phyloP scores from a whole-genome alignment of 1,284 basidiomycete genomes.

The Pholiota adiposa region DNA sequence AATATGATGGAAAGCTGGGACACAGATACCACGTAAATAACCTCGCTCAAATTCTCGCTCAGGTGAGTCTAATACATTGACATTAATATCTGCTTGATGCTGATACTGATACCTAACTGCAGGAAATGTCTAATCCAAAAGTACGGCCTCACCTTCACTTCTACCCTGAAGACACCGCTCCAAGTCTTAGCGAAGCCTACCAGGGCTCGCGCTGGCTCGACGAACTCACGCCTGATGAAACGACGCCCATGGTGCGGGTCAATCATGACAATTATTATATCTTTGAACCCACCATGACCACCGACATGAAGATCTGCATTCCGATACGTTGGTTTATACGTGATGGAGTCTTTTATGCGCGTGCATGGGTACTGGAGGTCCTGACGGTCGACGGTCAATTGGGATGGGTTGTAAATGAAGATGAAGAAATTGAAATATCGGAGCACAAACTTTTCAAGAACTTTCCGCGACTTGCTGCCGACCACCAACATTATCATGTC shows the following conservation, averaged over 20 bases:
- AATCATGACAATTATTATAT: background rate
- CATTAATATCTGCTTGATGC: no score
- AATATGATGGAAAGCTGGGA: no score
- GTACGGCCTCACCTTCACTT: no score
- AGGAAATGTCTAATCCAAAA: slow-evolving; percentile 7
- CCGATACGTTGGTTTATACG: slow-evolving; percentile 36
- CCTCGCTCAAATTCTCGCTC: no score
- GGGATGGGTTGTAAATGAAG: slow-evolving; percentile 10
- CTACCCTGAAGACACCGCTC: slow-evolving; percentile 3
- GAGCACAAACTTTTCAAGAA: slow-evolving; percentile 9
- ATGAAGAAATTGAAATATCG: slow-evolving; percentile 6
- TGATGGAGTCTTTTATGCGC: slow-evolving; percentile 5
- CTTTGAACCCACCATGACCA: slow-evolving; percentile 3
- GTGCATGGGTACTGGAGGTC: slow-evolving; percentile 17
- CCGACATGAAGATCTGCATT: slow-evolving; percentile 22
- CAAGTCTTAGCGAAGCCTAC: background rate
- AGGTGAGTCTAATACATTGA: no score
- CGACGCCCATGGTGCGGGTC: slow-evolving; percentile 1
- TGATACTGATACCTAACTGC: no score
- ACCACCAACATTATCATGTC: background rate
- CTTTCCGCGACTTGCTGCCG: background rate
- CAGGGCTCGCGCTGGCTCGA: slow-evolving; percentile 6
- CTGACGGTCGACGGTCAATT: background rate
- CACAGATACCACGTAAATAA: no score
- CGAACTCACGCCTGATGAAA: background rate